A percentile compares a stretch with the other conserved stretches of the same genome.
These are phyloP conservation scores for Rossbeevera mucosa DNA, from an alignment of 768 basidiomycete genomes.

Conservation along the genomic window DNA sequence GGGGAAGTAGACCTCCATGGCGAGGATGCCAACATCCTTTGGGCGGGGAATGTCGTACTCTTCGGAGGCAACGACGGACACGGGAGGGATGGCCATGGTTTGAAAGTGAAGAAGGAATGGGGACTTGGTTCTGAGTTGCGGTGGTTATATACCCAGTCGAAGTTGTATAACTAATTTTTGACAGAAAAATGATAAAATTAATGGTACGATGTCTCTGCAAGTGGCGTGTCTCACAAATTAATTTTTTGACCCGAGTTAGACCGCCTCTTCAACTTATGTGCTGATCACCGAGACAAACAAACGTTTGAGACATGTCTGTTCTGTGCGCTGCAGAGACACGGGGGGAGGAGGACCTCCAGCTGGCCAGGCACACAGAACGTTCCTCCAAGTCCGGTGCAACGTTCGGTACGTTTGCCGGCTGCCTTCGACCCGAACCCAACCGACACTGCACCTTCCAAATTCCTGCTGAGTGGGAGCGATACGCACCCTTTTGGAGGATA, in stretches of 20 bases:
- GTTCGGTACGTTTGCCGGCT: conserved; percentile 1
- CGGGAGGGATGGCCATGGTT: conserved; percentile 25
- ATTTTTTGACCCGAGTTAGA: not conserved
- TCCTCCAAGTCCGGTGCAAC: not conserved
- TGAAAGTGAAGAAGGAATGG: not conserved
- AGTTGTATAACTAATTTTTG: conserved; percentile 18
- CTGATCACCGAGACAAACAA: not conserved
- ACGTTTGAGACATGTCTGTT: conserved; percentile 4
- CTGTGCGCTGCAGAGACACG: not conserved
- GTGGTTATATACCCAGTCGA: conserved; percentile 21
- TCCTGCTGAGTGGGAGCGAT: not conserved
- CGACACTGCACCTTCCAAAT: not conserved
- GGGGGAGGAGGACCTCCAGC: not conserved
- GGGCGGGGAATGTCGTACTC: conserved; percentile 48
- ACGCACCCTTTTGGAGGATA: not conserved
- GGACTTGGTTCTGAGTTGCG: too few relatives aligned
- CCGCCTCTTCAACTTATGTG: not conserved
- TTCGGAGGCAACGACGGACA: conserved; percentile 7
- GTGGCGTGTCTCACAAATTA: conserved; percentile 27
- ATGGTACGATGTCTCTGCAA: conserved; percentile 27
- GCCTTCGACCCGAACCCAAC: not conserved
- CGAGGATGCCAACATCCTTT: conserved; percentile 91
- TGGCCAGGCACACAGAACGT: not conserved
- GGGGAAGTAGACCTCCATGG: conserved; percentile 92
- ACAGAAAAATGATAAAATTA: conserved; percentile 12